A percentile compares a stretch with the other conserved stretches of the same genome.
Conservation (phyloP, 2,329 filamentous ascomycete genomes). For the Fusarium temperatum region DNA sequence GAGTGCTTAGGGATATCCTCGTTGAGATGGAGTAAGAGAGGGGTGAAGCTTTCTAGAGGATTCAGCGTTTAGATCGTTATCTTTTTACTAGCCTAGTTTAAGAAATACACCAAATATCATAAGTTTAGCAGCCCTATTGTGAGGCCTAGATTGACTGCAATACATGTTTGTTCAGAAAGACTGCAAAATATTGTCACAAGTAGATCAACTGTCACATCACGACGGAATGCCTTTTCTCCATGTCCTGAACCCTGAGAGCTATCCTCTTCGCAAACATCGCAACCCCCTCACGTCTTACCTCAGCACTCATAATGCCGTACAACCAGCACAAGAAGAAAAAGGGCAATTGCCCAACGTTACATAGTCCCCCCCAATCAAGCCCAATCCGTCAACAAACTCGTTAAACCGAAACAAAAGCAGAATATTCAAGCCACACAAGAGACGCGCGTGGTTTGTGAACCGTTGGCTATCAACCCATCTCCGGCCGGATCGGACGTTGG, state of each 20-base stretch:
- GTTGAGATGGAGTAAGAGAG: conserved; percentile 40
- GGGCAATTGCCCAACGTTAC: conserved; percentile 26
- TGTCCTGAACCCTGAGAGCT: neutral
- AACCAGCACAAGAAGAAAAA: neutral
- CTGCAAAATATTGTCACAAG: neutral
- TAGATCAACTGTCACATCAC: neutral
- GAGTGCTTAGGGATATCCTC: conserved; percentile 51
- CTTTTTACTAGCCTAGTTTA: neutral
- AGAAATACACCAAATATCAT: neutral
- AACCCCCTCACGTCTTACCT: neutral
- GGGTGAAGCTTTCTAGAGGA: neutral
- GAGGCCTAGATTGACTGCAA: too few species aligned
- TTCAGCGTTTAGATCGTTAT: neutral
- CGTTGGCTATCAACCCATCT: neutral
- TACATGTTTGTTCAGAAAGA: neutral
- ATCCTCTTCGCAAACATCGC: neutral
- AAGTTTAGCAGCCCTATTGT: neutral
- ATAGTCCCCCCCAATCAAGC: conserved; percentile 3
- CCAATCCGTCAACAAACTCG: conserved; percentile 20
- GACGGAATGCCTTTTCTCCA: neutral
- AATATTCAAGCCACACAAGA: conserved; percentile 7
- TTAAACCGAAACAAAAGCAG: conserved; percentile 28
- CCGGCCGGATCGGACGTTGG: conserved; percentile 23
- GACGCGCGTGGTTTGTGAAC: conserved; percentile 1
- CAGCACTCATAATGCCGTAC: neutral